Base-by-base conservation (phyloP, 257 asterid genomes). In the Nicotiana tomentosiformis region DNA sequence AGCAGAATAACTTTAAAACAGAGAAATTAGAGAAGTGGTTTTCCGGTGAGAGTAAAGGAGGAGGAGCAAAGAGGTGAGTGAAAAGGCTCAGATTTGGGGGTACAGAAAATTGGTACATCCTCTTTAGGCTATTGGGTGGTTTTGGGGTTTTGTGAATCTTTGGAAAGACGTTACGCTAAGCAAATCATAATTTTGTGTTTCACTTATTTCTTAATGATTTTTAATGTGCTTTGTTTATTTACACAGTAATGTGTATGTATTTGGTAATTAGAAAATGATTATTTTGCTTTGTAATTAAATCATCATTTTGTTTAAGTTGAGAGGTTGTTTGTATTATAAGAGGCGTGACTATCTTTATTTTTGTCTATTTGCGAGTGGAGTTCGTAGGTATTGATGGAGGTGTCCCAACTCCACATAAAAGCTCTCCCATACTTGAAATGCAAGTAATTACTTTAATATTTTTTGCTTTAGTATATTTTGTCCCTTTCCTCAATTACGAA, bases 111-210 rank as follows among this genome's bases (percentile, higher is more conserved):
- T 85, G 68, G 91, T 86, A 82, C 85, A 83, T 65, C 78, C 77
- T 53, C 80, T 61, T 55, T 86, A 77, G 85, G 83, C 77, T 84
- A 76, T 66, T 78, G 68, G 86, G 85, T 58, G 88, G 84, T 58
- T 85, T 89, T 82, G 92, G 92, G 90, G 87, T 87, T 89, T 92
- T 85, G 91, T 88, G 90, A 87, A 78, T 87, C 90, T 90, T 85
- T 88, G 90, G 89, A 86, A 84, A 86, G 86, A 86, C 91, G 88
- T 89, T 87, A 86, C 89, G 91, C 90, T 83, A 84, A 87, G 87
- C 89, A 68, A 85, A 83, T 61, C 39, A 81, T 80, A 23, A 87
- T 77, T 83, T 77, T 77, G 66, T 68, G 68, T 65, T 81, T 62
- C 89, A 87, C 84, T 88, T 87, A 84, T 86, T 86, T 81, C 77